phyloP scores from a whole-genome alignment of 345 rosid genomes.

The Draba incana region DNA sequence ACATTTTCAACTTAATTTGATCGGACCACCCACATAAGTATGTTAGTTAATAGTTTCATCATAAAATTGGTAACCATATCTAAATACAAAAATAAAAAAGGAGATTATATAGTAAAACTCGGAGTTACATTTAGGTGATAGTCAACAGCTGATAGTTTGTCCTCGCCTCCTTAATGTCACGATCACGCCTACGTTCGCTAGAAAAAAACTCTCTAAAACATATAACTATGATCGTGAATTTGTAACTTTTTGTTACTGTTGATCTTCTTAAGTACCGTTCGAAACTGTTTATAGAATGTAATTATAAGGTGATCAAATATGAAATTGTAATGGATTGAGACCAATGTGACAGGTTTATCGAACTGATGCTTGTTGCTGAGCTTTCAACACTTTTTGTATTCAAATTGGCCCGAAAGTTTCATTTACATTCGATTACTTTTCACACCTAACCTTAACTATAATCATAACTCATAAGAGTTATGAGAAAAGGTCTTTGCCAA shows the following conservation, averaged over 20 bases:
- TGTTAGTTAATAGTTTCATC: not conserved
- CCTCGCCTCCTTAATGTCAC: conserved; percentile 2
- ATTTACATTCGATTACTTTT: conserved; percentile 22
- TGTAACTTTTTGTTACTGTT: not conserved
- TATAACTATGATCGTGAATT: conserved; percentile 2
- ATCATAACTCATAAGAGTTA: not conserved
- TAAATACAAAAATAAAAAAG: not conserved
- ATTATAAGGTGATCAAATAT: not conserved
- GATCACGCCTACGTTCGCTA: conserved; percentile 24
- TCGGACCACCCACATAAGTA: too few relatives aligned
- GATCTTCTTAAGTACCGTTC: not conserved
- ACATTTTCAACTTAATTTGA: too few relatives aligned
- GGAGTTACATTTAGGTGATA: conserved; percentile 14
- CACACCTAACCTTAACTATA: conserved; percentile 37
- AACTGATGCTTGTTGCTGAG: too few relatives aligned
- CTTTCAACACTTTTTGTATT: not conserved
- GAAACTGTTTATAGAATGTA: conserved; percentile 15
- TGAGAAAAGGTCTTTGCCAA: too few relatives aligned
- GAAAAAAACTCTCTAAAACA: not conserved
- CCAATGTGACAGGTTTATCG: not conserved
- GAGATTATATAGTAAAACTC: not conserved
- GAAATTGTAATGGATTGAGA: conserved; percentile 16
- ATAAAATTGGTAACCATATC: not conserved
- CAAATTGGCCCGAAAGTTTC: conserved; percentile 31
- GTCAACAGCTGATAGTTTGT: conserved; percentile 18